Conservation (phyloP, 768 basidiomycete species). For the Russula earlei region DNA sequence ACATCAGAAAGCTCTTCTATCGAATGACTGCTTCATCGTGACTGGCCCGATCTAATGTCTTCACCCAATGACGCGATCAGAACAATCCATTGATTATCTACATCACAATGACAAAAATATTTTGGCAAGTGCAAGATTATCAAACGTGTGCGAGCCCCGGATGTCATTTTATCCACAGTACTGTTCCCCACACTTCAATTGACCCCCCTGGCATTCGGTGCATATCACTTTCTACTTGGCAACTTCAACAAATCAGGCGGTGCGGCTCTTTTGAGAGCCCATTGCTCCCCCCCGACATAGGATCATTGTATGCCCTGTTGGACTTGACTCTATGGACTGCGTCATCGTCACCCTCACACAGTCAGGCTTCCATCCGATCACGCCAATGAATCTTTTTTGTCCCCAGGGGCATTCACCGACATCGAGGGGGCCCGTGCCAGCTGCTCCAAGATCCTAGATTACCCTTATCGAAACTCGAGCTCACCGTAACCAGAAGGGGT, state of each 20-base stretch:
- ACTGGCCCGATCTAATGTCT: no score
- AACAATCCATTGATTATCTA: no score
- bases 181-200: slow-evolving; percentile 14
- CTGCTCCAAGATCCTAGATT: slow-evolving; percentile 1
- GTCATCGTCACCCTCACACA: slow-evolving; percentile 16
- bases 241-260: slow-evolving; percentile 16
- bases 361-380: background rate
- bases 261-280: background rate
- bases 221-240: slow-evolving; percentile 8
- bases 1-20: no score
- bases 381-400: no score
- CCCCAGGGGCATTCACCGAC: slow-evolving; percentile 10
- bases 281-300: slow-evolving; percentile 16
- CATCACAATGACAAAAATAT: no score
- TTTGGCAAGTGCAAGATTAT: background rate
- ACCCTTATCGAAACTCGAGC: no score
- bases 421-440: slow-evolving; percentile 12
- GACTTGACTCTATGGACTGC: slow-evolving; percentile 8
- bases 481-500: no score
- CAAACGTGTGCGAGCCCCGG: background rate
- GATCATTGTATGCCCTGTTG: slow-evolving; percentile 7
- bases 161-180: background rate
- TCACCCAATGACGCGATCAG: no score
- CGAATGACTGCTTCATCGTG: no score
- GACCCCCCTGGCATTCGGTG: slow-evolving; percentile 3